A percentile compares a stretch with the other conserved stretches of the same genome.
phyloP scores from a whole-genome alignment of 352 stramenopile genomes.

The Globisporangium carolinianum region DNA sequence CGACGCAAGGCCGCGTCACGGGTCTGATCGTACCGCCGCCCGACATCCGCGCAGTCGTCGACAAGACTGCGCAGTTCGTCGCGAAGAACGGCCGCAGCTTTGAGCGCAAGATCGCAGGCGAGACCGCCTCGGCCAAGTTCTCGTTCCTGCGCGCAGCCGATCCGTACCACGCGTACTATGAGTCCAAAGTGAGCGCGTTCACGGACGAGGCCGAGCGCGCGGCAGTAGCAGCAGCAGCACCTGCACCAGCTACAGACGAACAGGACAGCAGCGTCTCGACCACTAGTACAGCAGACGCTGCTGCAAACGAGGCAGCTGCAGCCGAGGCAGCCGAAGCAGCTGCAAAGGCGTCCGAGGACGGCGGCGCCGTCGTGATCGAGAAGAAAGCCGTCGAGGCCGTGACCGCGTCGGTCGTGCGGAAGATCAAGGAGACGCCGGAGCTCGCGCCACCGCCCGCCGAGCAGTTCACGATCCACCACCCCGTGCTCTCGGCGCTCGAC shows the following conservation, averaged over 20 bases:
- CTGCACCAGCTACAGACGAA: slow-evolving; percentile 1
- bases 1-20: slow-evolving; percentile 70
- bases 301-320: slow-evolving; percentile 8
- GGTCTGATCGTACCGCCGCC: slow-evolving; percentile 96
- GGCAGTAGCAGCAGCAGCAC: slow-evolving; percentile 9
- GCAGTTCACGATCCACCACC: slow-evolving; percentile 85
- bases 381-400: slow-evolving; percentile 79
- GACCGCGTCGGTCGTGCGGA: slow-evolving; percentile 83
- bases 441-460: slow-evolving; percentile 56
- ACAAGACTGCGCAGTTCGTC: slow-evolving; percentile 98
- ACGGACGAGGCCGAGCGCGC: slow-evolving; percentile 36
- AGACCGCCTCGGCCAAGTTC: slow-evolving; percentile 96
- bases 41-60: slow-evolving; percentile 96
- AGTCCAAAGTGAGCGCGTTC: slow-evolving; percentile 92
- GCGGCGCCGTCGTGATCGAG: slow-evolving; percentile 71
- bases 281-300: neutral
- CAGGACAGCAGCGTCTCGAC: neutral
- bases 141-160: slow-evolving; percentile 93
- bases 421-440: slow-evolving; percentile 88
- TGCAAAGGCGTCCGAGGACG: slow-evolving; percentile 14
- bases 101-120: slow-evolving; percentile 94
- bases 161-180: slow-evolving; percentile 98
- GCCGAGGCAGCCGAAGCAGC: slow-evolving; percentile 20
- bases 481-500: slow-evolving; percentile 88
- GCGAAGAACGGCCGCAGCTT: slow-evolving; percentile 97